Evolutionary conservation across 202 grass and related monocot genomes (phyloP).

Genomic region (Zoysia matrella): DNA sequence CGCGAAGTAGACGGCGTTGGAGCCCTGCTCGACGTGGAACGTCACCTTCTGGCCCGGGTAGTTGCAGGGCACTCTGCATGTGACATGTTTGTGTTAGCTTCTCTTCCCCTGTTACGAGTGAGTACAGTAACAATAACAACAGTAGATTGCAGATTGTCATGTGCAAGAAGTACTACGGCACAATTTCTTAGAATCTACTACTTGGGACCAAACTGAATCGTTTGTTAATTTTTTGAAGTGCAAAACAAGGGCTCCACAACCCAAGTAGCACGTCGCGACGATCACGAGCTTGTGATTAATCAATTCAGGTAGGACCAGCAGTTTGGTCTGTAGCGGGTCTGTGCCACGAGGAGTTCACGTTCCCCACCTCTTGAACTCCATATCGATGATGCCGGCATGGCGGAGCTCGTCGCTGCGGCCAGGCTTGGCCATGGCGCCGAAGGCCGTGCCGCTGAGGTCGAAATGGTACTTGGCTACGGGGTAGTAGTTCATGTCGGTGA

Average conservation of each 20-base stretch:
- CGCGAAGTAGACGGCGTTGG: slow-evolving; percentile 70
- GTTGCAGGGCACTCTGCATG: slow-evolving; percentile 66
- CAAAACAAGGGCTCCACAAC: not conserved
- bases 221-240: not conserved
- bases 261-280: not conserved
- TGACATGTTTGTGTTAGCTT: not conserved
- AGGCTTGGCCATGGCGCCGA: slow-evolving; percentile 77
- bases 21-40: slow-evolving; percentile 76
- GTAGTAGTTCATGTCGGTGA: slow-evolving; percentile 79
- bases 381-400: slow-evolving; percentile 75
- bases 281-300: slow-evolving; percentile 8
- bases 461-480: slow-evolving; percentile 71
- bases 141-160: slow-evolving; percentile 3
- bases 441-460: slow-evolving; percentile 85
- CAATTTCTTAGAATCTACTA: slow-evolving; percentile 29
- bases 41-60: slow-evolving; percentile 57
- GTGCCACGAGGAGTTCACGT: slow-evolving; percentile 19
- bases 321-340: not conserved
- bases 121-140: slow-evolving; percentile 12
- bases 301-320: slow-evolving; percentile 18
- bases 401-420: slow-evolving; percentile 73
- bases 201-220: slow-evolving; percentile 19
- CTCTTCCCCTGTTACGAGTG: slow-evolving; percentile 12
- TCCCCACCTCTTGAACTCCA: slow-evolving; percentile 66
- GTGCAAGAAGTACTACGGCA: not conserved